Evolutionary conservation across 2,329 filamentous ascomycete species (phyloP), one percentile per base, ranked within the genome.

Genomic region (Cordyceps cicadae): DNA sequence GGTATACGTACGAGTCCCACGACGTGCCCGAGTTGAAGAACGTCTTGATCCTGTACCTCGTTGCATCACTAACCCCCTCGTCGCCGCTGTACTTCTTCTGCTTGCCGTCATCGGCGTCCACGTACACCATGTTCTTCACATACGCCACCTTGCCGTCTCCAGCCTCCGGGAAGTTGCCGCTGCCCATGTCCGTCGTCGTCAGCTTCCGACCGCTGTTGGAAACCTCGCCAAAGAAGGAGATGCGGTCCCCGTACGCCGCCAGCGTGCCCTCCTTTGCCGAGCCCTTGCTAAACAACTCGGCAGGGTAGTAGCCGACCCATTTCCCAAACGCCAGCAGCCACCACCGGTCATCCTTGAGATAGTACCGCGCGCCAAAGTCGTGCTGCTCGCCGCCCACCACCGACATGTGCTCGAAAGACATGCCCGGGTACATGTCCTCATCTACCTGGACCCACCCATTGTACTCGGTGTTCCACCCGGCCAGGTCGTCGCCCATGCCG

Each of bases 161-260:
- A 2, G 43, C 24, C 17, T 66, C 65, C 0, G 66, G 64, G 54
- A 65, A 67, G 58, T 65, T 57, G 51, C 66, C 66, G 51, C 65
- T 67, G 37, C 65, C 66, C 66, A 67, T 66, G 41, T 66, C 64
- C 14, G 64, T 66, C 17, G 59, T 64, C 6, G 64, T 66, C 53
- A 64, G 14, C 3, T 34, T n/a, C 11, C 58, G 17, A 34, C 58
- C 64, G 54, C 64, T 64, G 55, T 67, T 66, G 61, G 60, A 66
- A 12, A 67, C 57, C 34, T 67, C 66, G 29, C 65, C 66, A 45
- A 63, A 67, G 12, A 63, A 66, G 53, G 60, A 51, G 50, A 67
- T 63, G 15, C 52, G 29, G 17, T 62, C 54, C 2, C 65, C 53
- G 39, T 64, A 57, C 8, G 19, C 9, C 19, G 59, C 58, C 4